These are phyloP conservation scores for Elsinoe arachidis DNA, from an alignment of 2,329 filamentous ascomycete genomes.

Conservation along the genomic window DNA sequence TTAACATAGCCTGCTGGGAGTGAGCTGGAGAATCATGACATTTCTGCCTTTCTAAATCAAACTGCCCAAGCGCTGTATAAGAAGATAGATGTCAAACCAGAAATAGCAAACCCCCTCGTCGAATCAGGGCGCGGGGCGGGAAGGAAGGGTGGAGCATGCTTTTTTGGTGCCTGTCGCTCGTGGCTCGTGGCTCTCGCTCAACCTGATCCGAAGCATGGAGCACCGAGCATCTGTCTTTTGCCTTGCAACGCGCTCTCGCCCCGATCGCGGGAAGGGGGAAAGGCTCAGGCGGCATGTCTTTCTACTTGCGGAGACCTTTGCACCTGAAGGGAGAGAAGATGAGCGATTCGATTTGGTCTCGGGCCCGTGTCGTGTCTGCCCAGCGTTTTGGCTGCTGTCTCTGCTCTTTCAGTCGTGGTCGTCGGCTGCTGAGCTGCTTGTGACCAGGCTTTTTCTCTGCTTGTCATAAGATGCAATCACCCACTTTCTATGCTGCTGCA, in stretches of 20 bases:
- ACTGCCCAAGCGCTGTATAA: not conserved
- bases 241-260: not conserved
- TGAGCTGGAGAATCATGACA: not conserved
- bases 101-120: not conserved
- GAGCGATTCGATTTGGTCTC: not conserved
- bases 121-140: not conserved
- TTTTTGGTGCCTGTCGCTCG: constrained; percentile 3
- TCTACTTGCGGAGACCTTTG: not conserved
- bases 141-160: not conserved
- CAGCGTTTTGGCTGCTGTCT: constrained; percentile 5
- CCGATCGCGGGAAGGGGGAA: not conserved
- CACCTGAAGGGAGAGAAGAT: not conserved
- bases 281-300: constrained; percentile 2
- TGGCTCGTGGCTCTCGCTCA: not conserved
- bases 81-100: not conserved
- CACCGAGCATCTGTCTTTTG: not conserved
- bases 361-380: constrained; percentile 4
- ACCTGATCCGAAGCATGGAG: not conserved
- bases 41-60: no score
- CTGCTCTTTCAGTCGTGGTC: not conserved
- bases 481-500: constrained; percentile 10
- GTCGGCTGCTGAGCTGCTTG: constrained; percentile 7
- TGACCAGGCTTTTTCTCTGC: constrained; percentile 8
- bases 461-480: constrained; percentile 12
- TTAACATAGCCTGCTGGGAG: not conserved